Evolutionary conservation across 768 basidiomycete genomes (phyloP).

Genomic region (Termitomyces sp.): DNA sequence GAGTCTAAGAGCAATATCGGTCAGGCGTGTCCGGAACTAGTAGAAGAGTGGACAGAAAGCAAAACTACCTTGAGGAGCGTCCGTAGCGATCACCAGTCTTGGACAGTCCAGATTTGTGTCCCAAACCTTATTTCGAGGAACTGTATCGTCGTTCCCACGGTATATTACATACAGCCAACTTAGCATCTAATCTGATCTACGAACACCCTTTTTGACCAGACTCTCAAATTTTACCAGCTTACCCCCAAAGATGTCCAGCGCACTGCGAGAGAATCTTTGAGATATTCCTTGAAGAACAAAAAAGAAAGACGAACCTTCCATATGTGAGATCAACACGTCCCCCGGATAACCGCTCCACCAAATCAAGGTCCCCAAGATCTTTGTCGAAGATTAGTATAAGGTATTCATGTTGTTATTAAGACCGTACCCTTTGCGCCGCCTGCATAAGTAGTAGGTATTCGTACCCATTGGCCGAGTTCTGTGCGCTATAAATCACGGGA

Average conservation of each 20-base stretch:
- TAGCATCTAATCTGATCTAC: constrained; percentile 34
- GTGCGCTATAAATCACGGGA: constrained; percentile 8
- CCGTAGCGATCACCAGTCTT: constrained; percentile 29
- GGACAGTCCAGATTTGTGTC: constrained; percentile 22
- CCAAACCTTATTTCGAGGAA: constrained; percentile 40
- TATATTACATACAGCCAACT: constrained; percentile 18
- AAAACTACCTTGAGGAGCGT: constrained; percentile 40
- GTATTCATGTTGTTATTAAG: background rate
- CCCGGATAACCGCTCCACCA: constrained; percentile 72
- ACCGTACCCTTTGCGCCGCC: constrained; percentile 83
- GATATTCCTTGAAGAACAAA: background rate
- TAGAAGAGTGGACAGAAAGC: constrained; percentile 6
- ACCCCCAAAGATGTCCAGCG: constrained; percentile 72
- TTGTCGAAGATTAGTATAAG: background rate
- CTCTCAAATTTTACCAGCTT: constrained; percentile 49
- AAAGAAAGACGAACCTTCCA: constrained; percentile 48
- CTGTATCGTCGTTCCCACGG: constrained; percentile 37
- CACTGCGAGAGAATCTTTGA: constrained; percentile 16
- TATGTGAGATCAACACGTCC: constrained; percentile 88
- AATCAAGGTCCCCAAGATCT: constrained; percentile 78
- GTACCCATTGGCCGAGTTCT: constrained; percentile 91
- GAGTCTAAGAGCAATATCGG: background rate
- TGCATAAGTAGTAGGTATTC: constrained; percentile 91
- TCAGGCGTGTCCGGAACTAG: background rate
- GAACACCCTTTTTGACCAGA: constrained; percentile 17